Conservation (phyloP, 805 yeast species). For the Spathaspora hagerdaliae region DNA sequence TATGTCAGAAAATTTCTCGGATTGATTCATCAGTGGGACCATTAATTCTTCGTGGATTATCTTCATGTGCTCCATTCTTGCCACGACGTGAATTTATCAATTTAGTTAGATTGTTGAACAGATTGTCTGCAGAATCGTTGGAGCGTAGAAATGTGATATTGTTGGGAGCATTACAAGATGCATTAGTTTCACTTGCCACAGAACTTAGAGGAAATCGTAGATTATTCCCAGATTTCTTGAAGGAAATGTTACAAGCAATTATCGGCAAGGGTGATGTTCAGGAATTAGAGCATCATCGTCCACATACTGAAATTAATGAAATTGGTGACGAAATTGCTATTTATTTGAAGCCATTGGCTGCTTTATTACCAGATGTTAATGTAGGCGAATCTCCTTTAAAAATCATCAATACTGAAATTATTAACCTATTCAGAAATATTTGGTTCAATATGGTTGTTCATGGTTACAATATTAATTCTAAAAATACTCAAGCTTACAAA, state of each 20-base stretch:
- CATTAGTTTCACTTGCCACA: conserved; percentile 46
- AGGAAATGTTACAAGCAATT: conserved; percentile 62
- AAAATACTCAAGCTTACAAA: conserved; percentile 45
- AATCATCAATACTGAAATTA: conserved; percentile 44
- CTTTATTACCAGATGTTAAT: conserved; percentile 57
- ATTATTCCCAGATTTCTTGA: conserved; percentile 44
- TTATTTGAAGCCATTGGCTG: conserved; percentile 71
- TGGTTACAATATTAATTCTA: conserved; percentile 69
- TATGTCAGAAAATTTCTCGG: conserved; percentile 67
- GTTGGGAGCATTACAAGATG: conserved; percentile 40
- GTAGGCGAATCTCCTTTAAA: conserved; percentile 38
- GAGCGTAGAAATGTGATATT: conserved; percentile 36
- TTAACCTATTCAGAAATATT: conserved; percentile 71
- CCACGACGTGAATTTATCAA: conserved; percentile 65
- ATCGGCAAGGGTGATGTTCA: conserved; percentile 78
- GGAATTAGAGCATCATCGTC: conserved; percentile 70
- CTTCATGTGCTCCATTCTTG: conserved; percentile 56
- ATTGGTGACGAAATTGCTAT: conserved; percentile 66
- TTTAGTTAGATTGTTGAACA: conserved; percentile 55
- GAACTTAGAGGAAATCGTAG: conserved; percentile 38
- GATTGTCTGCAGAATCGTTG: conserved; percentile 43
- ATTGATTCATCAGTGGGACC: conserved; percentile 50
- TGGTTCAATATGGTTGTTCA: conserved; percentile 95
- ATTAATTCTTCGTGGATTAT: conserved; percentile 56
- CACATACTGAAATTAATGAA: conserved; percentile 66